Evolutionary conservation across 495 filamentous ascomycete genomes (phyloP).

Genomic region (Penicillium robsamsonii): DNA sequence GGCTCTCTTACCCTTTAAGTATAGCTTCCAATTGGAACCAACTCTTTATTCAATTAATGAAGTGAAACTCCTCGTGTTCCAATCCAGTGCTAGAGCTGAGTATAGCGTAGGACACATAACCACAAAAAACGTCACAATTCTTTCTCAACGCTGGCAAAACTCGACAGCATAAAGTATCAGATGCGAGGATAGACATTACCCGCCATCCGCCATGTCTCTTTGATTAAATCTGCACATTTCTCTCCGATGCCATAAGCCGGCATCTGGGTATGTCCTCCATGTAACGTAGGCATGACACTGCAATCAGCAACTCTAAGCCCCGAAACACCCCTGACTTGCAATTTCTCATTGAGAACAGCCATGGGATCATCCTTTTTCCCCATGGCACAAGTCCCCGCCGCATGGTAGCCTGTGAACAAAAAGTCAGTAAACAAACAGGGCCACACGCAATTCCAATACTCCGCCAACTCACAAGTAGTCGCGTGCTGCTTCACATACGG

Average conservation of each 20-base stretch:
- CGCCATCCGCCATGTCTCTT: conserved; percentile 35
- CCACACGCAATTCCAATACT: neutral
- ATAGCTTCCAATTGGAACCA: neutral
- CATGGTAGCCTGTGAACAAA: conserved; percentile 43
- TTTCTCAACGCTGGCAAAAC: neutral
- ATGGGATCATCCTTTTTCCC: conserved; percentile 43
- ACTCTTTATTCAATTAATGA: neutral
- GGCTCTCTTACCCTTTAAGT: neutral
- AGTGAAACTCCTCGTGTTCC: neutral
- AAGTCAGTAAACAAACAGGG: conserved; percentile 6
- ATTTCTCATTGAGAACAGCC: conserved; percentile 55
- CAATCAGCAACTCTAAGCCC: conserved; percentile 56
- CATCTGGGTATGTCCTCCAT: conserved; percentile 58
- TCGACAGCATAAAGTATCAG: neutral
- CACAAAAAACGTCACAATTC: neutral
- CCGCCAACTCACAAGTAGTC: conserved; percentile 45
- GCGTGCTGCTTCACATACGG: conserved; percentile 50
- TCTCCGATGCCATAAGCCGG: conserved; percentile 60
- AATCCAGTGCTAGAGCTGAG: neutral
- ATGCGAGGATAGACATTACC: conserved; percentile 25
- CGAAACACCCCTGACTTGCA: conserved; percentile 51
- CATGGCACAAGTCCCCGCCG: conserved; percentile 54
- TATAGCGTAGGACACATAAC: neutral
- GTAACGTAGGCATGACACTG: conserved; percentile 54
- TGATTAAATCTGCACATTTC: conserved; percentile 57